These are phyloP conservation scores for Picocystis sp. DNA, from an alignment of 163 green algal genomes.

Conservation along the genomic window DNA sequence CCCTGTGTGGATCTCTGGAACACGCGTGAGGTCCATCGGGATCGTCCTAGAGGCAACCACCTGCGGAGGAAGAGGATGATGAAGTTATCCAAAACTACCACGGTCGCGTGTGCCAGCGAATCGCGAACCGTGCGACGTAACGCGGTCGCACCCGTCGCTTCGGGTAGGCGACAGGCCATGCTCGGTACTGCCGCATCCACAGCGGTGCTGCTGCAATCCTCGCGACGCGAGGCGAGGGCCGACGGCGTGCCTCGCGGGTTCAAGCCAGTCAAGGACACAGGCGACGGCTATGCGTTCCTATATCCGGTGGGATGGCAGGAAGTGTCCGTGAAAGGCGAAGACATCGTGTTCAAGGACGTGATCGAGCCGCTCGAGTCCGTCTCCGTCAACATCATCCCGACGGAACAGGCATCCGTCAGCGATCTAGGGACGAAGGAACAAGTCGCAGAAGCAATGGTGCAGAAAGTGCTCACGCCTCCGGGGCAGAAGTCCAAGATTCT, in stretches of 20 bases:
- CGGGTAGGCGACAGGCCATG: too few species aligned
- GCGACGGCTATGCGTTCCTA: slow-evolving; percentile 77
- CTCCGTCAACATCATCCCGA: slow-evolving; percentile 66
- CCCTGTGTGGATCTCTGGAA: too few species aligned
- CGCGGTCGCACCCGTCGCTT: too few species aligned
- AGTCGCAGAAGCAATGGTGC: slow-evolving; percentile 50
- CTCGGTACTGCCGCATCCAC: too few species aligned
- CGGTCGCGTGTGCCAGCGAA: too few species aligned
- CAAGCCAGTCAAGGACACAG: slow-evolving; percentile 51
- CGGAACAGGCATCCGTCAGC: slow-evolving; percentile 58
- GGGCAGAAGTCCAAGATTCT: slow-evolving; percentile 66
- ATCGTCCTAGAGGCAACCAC: too few species aligned
- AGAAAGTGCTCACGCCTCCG: slow-evolving; percentile 63
- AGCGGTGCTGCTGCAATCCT: too few species aligned
- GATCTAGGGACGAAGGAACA: slow-evolving; percentile 57
- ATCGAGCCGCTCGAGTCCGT: slow-evolving; percentile 94
- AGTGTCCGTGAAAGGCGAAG: slow-evolving; percentile 70
- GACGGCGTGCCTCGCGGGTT: slow-evolving; percentile 42
- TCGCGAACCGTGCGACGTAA: too few species aligned
- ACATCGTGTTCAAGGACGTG: slow-evolving; percentile 91
- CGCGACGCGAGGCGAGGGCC: too few species aligned
- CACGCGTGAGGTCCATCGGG: too few species aligned
- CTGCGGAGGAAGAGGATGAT: too few species aligned
- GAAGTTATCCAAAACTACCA: too few species aligned
- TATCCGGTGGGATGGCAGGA: slow-evolving; percentile 95